These are phyloP conservation scores for Plenodomus lindquistii DNA, from an alignment of 2,329 filamentous ascomycete species.

Conservation along the genomic window DNA sequence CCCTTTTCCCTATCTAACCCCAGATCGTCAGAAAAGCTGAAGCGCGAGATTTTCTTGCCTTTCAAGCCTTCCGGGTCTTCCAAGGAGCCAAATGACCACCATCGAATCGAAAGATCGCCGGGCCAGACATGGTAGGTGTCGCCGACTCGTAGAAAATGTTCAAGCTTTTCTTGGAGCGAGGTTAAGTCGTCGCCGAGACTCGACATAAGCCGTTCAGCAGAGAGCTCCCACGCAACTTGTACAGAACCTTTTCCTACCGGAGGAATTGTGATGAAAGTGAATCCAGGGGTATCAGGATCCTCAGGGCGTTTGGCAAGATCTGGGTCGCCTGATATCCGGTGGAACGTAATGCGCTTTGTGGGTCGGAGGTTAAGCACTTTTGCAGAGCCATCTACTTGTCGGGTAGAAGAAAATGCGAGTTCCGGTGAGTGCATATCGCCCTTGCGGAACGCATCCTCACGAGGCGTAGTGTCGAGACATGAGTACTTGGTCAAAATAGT, in stretches of 20 bases:
- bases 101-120: conserved; percentile 9
- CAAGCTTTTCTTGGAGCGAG: conserved; percentile 11
- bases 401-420: conserved; percentile 7
- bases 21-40: too few species aligned
- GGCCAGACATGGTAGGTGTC: conserved; percentile 11
- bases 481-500: conserved; percentile 14
- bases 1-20: too few species aligned
- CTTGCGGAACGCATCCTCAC: conserved; percentile 10
- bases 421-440: conserved; percentile 11
- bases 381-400: conserved; percentile 10
- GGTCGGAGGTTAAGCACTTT: conserved; percentile 11
- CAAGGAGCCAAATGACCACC: conserved; percentile 14
- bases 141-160: conserved; percentile 11
- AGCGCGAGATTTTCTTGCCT: conserved; percentile 14
- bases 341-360: conserved; percentile 9
- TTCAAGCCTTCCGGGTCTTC: conserved; percentile 12
- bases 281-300: conserved; percentile 10
- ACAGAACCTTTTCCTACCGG: conserved; percentile 8
- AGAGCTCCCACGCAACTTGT: conserved; percentile 10
- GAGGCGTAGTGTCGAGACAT: conserved; percentile 13
- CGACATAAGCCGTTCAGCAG: conserved; percentile 8
- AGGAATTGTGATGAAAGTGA: conserved; percentile 12
- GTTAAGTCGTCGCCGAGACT: conserved; percentile 8
- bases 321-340: conserved; percentile 10
- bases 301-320: conserved; percentile 10